Conservation (phyloP, 1,284 basidiomycete species). For the Meira miltonrushii region DNA sequence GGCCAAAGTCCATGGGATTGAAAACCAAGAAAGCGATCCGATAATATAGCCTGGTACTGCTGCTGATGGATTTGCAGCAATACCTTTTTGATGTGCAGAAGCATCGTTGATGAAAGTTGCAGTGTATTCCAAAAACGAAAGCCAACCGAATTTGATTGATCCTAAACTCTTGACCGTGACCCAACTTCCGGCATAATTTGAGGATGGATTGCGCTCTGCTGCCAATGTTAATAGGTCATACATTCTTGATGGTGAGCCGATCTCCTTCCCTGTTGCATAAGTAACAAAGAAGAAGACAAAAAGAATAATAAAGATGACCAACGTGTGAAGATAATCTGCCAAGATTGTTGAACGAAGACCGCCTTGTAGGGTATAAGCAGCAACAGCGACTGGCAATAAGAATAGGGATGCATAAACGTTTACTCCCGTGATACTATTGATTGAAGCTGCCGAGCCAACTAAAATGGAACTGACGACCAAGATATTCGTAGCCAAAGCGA, state of each 20-base stretch:
- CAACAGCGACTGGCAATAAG: conserved; percentile 34
- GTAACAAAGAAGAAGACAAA: conserved; percentile 34
- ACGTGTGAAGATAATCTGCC: conserved; percentile 43
- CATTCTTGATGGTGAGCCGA: conserved; percentile 34
- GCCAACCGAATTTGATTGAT: conserved; percentile 31
- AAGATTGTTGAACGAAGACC: conserved; percentile 34
- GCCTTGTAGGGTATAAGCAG: conserved; percentile 38
- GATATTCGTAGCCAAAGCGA: conserved; percentile 43
- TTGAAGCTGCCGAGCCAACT: conserved; percentile 34
- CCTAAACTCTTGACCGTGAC: conserved; percentile 36
- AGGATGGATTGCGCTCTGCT: conserved; percentile 15
- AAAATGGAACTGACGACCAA: conserved; percentile 37
- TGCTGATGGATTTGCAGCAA: conserved; percentile 35
- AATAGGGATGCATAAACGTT: conserved; percentile 35
- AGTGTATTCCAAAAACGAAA: conserved; percentile 34
- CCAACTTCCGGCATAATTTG: conserved; percentile 28
- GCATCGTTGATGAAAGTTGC: conserved; percentile 39
- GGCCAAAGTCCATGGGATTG: conserved; percentile 37
- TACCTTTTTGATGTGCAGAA: conserved; percentile 38
- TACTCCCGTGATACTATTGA: conserved; percentile 40
- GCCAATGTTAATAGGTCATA: conserved; percentile 29
- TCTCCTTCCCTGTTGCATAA: conserved; percentile 33
- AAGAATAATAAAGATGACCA: conserved; percentile 44
- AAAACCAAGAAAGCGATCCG: conserved; percentile 41
- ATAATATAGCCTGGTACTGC: conserved; percentile 40